Percentiles rank a stretch among this genome's conserved stretches.
Conservation (phyloP, 805 yeast species). For the Clavispora phyllophila region DNA sequence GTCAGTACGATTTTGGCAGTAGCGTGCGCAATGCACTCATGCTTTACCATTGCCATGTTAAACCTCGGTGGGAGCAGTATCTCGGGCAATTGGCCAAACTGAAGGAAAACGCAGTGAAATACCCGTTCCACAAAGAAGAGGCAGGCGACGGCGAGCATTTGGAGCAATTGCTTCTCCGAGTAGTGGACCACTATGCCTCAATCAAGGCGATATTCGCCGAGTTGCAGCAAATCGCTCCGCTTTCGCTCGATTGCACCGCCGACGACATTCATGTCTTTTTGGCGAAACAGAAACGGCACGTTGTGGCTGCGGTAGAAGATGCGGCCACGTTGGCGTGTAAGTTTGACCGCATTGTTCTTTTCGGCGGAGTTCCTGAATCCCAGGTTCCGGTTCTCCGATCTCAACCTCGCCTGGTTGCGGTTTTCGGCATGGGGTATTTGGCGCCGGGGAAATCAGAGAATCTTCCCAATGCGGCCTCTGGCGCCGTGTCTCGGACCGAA, state of each 20-base stretch:
- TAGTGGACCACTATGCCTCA: constrained; percentile 6
- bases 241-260: not conserved
- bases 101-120: not conserved
- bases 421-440: not conserved
- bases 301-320: not conserved
- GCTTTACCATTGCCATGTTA: constrained; percentile 16
- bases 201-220: constrained; percentile 7
- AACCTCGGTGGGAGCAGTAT: constrained; percentile 15
- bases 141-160: not conserved
- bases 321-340: not conserved
- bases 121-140: constrained; percentile 8
- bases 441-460: not conserved
- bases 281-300: not conserved
- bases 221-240: constrained; percentile 5
- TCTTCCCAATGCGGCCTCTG: too few relatives aligned
- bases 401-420: not conserved
- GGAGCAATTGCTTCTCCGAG: not conserved
- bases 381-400: not conserved
- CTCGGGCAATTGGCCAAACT: constrained; percentile 4
- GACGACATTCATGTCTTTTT: constrained; percentile 1
- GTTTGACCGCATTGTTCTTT: constrained; percentile 5
- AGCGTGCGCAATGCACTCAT: constrained; percentile 16
- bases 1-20: constrained; percentile 11
- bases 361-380: not conserved
- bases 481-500: too few relatives aligned